phyloP scores from a whole-genome alignment of 176 grass and related monocot genomes.

The Zea luxurians region DNA sequence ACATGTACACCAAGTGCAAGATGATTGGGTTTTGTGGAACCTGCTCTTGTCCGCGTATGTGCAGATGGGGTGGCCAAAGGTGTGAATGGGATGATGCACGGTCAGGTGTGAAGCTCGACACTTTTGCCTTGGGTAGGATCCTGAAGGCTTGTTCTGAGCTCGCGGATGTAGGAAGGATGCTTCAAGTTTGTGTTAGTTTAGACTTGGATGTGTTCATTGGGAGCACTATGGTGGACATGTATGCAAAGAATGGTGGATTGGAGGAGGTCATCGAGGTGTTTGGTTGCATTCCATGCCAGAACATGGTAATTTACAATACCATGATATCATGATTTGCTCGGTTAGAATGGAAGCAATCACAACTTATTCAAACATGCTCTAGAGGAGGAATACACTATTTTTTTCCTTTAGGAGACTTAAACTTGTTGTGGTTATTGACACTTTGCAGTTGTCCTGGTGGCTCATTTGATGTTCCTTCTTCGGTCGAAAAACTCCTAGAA shows the following conservation, averaged over 20 bases:
- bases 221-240: conserved; percentile 71
- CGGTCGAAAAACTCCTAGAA: too few species aligned
- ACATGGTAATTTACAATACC: conserved; percentile 65
- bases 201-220: conserved; percentile 77
- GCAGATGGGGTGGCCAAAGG: conserved; percentile 60
- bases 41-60: conserved; percentile 55
- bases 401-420: too few species aligned
- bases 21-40: conserved; percentile 72
- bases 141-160: conserved; percentile 64
- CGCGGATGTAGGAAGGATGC: conserved; percentile 58
- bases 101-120: conserved; percentile 54
- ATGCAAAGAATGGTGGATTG: conserved; percentile 76
- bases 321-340: conserved; percentile 81
- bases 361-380: conserved; percentile 59
- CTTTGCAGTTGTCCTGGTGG: too few species aligned
- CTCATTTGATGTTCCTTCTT: too few species aligned
- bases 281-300: conserved; percentile 58
- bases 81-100: conserved; percentile 86
- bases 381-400: too few species aligned
- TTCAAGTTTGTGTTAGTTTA: conserved; percentile 71
- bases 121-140: conserved; percentile 59
- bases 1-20: conserved; percentile 73
- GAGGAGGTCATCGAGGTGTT: conserved; percentile 83
- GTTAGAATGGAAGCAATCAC: conserved; percentile 47
- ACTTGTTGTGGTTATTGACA: too few species aligned